Percentiles rank a stretch among this genome's conserved stretches.
These are phyloP conservation scores for Metarhizium anisopliae DNA, from an alignment of 2,329 filamentous ascomycete species.

Conservation along the genomic window DNA sequence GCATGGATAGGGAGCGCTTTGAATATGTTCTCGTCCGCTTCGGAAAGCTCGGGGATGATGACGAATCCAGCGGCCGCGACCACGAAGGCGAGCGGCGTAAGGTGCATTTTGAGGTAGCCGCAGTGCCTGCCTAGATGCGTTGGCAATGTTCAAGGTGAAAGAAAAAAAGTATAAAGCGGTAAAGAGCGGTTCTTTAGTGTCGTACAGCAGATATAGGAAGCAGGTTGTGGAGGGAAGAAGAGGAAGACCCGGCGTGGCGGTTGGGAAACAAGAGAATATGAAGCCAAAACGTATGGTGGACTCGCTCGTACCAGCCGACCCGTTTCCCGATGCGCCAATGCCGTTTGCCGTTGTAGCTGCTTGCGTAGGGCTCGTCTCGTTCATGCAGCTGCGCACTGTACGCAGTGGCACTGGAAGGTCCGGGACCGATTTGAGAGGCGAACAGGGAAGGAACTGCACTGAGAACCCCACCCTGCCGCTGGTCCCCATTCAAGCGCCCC, in stretches of 20 bases:
- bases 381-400: background rate
- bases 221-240: background rate
- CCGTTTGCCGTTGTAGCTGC: background rate
- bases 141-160: too few species aligned
- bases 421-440: background rate
- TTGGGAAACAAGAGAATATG: background rate
- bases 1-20: slow-evolving; percentile 27
- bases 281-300: background rate
- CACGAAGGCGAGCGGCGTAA: slow-evolving; percentile 23
- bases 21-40: slow-evolving; percentile 32
- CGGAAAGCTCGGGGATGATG: slow-evolving; percentile 40
- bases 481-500: too few species aligned
- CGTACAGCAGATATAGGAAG: background rate
- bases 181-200: background rate
- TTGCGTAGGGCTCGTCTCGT: background rate
- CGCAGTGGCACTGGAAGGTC: background rate
- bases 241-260: background rate
- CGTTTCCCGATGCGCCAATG: background rate
- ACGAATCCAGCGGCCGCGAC: slow-evolving; percentile 38
- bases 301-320: background rate
- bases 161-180: background rate
- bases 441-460: background rate
- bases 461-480: background rate
- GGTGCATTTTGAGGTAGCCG: slow-evolving; percentile 18
- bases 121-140: background rate